These are phyloP conservation scores for Linnemannia exigua DNA, from an alignment of 192 early-diverging fungal species.

Conservation along the genomic window DNA sequence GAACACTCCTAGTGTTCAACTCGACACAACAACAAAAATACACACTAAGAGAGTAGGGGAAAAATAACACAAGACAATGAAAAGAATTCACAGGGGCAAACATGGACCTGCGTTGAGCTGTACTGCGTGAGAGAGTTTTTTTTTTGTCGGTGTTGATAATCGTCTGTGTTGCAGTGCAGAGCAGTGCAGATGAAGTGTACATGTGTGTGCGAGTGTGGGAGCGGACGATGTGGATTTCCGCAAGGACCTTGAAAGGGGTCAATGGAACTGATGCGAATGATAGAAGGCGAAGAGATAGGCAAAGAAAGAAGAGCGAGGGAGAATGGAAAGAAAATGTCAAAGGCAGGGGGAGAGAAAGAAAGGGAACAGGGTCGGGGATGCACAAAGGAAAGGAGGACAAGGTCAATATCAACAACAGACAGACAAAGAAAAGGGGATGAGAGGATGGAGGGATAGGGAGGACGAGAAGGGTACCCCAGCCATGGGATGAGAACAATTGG, in stretches of 20 bases:
- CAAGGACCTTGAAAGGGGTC: background rate
- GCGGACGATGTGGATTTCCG: background rate
- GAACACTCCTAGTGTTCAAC: background rate
- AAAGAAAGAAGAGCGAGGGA: too few species aligned
- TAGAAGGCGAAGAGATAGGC: background rate
- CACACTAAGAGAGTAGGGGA: background rate
- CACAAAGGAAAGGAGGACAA: background rate
- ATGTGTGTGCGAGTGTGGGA: background rate
- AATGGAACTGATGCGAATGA: background rate
- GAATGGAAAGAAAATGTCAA: background rate
- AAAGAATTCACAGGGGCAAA: background rate
- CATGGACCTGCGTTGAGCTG: background rate
- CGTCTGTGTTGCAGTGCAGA: too few species aligned
- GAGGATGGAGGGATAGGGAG: background rate
- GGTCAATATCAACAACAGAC: too few species aligned
- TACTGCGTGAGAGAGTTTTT: background rate
- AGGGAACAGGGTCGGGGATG: background rate
- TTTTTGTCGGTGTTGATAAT: background rate
- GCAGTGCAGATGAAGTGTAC: background rate
- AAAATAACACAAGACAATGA: background rate
- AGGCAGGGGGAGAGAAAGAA: background rate
- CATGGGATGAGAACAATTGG: background rate
- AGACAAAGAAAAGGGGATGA: background rate
- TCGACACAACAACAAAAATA: background rate
- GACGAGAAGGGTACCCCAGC: conserved; percentile 1